Base-by-base conservation (phyloP, 352 stramenopile species). In the Thalassiosira exigua region DNA sequence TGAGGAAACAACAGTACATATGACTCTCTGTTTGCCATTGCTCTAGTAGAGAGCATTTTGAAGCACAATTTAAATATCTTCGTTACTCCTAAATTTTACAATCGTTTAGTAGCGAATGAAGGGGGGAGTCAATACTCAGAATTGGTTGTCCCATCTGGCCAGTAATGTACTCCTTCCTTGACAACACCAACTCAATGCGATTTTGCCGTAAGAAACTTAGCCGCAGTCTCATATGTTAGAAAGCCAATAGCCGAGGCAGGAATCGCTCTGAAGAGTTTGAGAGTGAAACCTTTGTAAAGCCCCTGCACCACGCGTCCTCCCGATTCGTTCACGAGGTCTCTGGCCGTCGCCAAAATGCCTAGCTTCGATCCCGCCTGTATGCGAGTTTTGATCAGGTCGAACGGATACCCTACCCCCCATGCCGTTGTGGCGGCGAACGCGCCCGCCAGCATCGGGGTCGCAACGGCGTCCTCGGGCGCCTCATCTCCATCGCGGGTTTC, bases 351-450 rank as follows among this genome's bases (percentile, higher is more conserved):
- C 21, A 70, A 42, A 22, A 94, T 83, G 14, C 79, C 66, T 11
- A 57, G 56, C 17, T 59, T 70, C 22, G 74, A 57, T 21, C 79
- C 73, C 24, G 68, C 68, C 69, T 93, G 88, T 64, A 93, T 92
- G 1, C 83, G 62, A 51, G 88, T 94, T 56, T 94, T 94, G 53
- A 94, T 91, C n/a, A 94, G 70, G 71, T 94, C 88, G 59, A 82
- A 80, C 0, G 88, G 88, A 66, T 94, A 94, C 69, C 88, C 88
- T 11, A 94, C 88, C 30, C 46, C 74, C 88, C 88, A 94, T 30
- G 88, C 88, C 19, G 76, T 76, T 12, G 82, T 84, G 14, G 88
- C 88, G 11, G 88, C 88, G 67, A 91, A 79, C 11, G 86, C 85
- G 19, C 88, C 88, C 2, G 76, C 81, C 33, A 87, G 50, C 33